phyloP scores from a whole-genome alignment of 2,329 filamentous ascomycete genomes.

The Talaromyces sp. region DNA sequence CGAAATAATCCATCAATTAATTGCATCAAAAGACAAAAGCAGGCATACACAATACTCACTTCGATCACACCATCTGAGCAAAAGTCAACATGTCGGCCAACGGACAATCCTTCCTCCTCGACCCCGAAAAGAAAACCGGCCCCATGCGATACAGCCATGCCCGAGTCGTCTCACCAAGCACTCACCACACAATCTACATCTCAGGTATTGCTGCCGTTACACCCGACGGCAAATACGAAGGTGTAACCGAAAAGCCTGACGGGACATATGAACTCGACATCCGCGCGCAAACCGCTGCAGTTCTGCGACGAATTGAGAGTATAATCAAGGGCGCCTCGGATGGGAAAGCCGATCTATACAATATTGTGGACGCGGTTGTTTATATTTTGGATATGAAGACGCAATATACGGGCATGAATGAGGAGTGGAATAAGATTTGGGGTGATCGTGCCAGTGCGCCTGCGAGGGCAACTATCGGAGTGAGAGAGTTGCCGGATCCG shows the following conservation, averaged over 20 bases:
- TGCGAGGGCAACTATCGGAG: constrained; percentile 26
- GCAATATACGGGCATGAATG: constrained; percentile 48
- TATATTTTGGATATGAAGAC: constrained; percentile 45
- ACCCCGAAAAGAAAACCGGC: constrained; percentile 31
- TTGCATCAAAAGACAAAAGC: neutral
- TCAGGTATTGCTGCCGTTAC: constrained; percentile 40
- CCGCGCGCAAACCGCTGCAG: constrained; percentile 41
- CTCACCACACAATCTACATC: constrained; percentile 42
- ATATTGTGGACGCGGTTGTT: constrained; percentile 44
- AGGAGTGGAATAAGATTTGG: constrained; percentile 50
- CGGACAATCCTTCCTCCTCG: constrained; percentile 36
- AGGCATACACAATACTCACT: neutral
- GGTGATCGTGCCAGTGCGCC: constrained; percentile 38
- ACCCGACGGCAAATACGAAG: constrained; percentile 38
- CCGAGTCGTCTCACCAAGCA: constrained; percentile 32
- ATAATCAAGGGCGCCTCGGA: constrained; percentile 41
- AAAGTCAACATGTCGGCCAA: constrained; percentile 34
- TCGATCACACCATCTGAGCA: too few species aligned
- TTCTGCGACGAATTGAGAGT: constrained; percentile 39
- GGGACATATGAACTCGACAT: constrained; percentile 38
- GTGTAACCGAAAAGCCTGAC: constrained; percentile 39
- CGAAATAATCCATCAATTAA: neutral
- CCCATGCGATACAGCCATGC: constrained; percentile 38
- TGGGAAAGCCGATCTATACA: constrained; percentile 38
- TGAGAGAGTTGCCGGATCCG: constrained; percentile 17